Evolutionary conservation across 2,329 filamentous ascomycete genomes (phyloP).

Genomic region (Trichoderma sp.): DNA sequence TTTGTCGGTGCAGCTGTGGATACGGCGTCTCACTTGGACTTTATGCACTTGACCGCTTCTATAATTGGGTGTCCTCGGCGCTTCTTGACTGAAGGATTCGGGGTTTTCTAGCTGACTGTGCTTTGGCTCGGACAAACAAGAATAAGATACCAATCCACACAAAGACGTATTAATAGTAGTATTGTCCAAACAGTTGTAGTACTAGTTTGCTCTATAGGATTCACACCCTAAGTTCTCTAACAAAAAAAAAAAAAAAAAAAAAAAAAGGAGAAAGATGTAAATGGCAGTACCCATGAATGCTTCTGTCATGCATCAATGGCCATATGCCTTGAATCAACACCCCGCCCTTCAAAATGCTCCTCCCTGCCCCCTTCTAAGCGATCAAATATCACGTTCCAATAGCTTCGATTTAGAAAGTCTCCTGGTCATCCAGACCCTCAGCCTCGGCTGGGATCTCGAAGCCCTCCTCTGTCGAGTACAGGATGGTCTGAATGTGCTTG

Average conservation of each 20-base stretch:
- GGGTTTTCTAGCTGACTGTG: neutral
- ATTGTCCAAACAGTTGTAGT: slow-evolving; percentile 20
- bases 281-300: slow-evolving; percentile 12
- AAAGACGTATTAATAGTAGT: slow-evolving; percentile 17
- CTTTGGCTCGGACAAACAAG: neutral
- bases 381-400: neutral
- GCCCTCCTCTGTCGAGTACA: slow-evolving; percentile 93
- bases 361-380: slow-evolving; percentile 16
- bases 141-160: neutral
- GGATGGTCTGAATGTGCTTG: slow-evolving; percentile 93
- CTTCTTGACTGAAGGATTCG: neutral
- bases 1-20: neutral
- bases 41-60: neutral
- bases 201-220: slow-evolving; percentile 19
- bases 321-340: slow-evolving; percentile 10
- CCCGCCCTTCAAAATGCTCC: neutral
- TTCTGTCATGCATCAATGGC: slow-evolving; percentile 11
- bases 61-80: neutral
- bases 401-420: slow-evolving; percentile 62
- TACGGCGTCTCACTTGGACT: neutral
- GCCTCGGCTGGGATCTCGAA: slow-evolving; percentile 86
- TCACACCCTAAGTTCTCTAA: slow-evolving; percentile 12
- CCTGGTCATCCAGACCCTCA: slow-evolving; percentile 70
- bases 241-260: slow-evolving; percentile 5
- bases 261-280: slow-evolving; percentile 12